Percentiles rank a stretch among this genome's conserved stretches.
Conservation (phyloP, 164 flowering plant genomes). For the Euptelea pleiosperma region DNA sequence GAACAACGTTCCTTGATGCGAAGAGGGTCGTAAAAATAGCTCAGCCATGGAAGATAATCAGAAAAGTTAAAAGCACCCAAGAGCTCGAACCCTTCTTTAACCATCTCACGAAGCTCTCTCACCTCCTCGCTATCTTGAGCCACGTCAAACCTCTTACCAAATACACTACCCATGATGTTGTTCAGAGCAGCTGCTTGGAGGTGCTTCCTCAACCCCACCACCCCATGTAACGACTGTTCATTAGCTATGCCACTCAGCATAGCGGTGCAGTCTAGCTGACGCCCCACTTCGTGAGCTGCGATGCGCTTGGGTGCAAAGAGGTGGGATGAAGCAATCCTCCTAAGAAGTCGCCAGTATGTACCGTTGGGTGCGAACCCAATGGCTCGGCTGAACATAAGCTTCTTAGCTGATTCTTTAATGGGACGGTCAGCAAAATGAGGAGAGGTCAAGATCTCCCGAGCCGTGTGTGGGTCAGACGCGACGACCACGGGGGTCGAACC, state of each 20-base stretch:
- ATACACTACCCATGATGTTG: constrained; percentile 63
- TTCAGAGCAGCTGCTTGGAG: constrained; percentile 57
- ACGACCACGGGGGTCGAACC: constrained; percentile 64
- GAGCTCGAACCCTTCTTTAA: constrained; percentile 72
- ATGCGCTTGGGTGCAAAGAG: constrained; percentile 56
- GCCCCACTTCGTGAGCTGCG: constrained; percentile 40
- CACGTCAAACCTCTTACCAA: constrained; percentile 46
- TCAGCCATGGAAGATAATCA: constrained; percentile 63
- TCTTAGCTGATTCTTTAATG: constrained; percentile 58
- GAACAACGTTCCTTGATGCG: constrained; percentile 39
- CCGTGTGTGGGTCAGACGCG: constrained; percentile 48
- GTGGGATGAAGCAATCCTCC: constrained; percentile 60
- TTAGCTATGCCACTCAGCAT: constrained; percentile 35
- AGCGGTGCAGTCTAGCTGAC: constrained; percentile 34
- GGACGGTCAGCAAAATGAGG: constrained; percentile 74
- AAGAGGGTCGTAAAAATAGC: constrained; percentile 45
- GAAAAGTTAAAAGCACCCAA: constrained; percentile 78
- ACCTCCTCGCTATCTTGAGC: constrained; percentile 18
- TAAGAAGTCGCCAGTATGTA: constrained; percentile 61
- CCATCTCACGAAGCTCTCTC: constrained; percentile 45
- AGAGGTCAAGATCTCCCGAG: constrained; percentile 56
- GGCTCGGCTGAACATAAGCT: constrained; percentile 67
- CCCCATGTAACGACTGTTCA: constrained; percentile 31
- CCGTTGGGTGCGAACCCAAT: constrained; percentile 83
- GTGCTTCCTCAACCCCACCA: constrained; percentile 37